These are phyloP conservation scores for Tylopilus felleus DNA, from an alignment of 768 basidiomycete species.

Conservation along the genomic window DNA sequence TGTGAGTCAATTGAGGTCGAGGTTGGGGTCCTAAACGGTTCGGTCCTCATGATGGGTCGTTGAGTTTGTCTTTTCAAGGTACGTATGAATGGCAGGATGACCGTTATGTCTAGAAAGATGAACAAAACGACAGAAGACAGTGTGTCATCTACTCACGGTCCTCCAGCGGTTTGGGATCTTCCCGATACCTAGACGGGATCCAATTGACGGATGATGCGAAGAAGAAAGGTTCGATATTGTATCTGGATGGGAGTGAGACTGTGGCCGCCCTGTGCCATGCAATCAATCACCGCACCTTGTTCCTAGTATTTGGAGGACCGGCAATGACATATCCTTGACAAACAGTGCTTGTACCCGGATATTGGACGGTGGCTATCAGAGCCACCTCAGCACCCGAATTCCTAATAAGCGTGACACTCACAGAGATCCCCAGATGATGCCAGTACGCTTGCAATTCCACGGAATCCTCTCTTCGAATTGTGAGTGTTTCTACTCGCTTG, in stretches of 20 bases:
- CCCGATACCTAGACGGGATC: slow-evolving; percentile 42
- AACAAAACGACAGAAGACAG: slow-evolving; percentile 2
- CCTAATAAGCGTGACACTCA: slow-evolving; percentile 11
- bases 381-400: background rate
- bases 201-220: slow-evolving; percentile 41
- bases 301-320: slow-evolving; percentile 40
- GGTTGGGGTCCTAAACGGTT: slow-evolving; percentile 17
- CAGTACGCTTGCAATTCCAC: slow-evolving; percentile 24
- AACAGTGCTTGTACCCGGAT: slow-evolving; percentile 37
- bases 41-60: slow-evolving; percentile 19
- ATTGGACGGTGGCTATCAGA: slow-evolving; percentile 22
- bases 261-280: no score
- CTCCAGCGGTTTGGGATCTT: slow-evolving; percentile 28
- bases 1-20: background rate
- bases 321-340: slow-evolving; percentile 34
- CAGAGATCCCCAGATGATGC: slow-evolving; percentile 24
- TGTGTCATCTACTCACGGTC: slow-evolving; percentile 36
- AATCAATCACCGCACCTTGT: slow-evolving; percentile 29
- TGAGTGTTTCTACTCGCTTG: slow-evolving; percentile 7
- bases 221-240: slow-evolving; percentile 43
- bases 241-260: slow-evolving; percentile 26
- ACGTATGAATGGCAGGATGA: slow-evolving; percentile 42
- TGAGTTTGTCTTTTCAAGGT: slow-evolving; percentile 30
- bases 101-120: slow-evolving; percentile 39
- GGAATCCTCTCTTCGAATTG: slow-evolving; percentile 13